Base-by-base conservation (phyloP, 495 filamentous ascomycete genomes). In the Neurospora sp. region DNA sequence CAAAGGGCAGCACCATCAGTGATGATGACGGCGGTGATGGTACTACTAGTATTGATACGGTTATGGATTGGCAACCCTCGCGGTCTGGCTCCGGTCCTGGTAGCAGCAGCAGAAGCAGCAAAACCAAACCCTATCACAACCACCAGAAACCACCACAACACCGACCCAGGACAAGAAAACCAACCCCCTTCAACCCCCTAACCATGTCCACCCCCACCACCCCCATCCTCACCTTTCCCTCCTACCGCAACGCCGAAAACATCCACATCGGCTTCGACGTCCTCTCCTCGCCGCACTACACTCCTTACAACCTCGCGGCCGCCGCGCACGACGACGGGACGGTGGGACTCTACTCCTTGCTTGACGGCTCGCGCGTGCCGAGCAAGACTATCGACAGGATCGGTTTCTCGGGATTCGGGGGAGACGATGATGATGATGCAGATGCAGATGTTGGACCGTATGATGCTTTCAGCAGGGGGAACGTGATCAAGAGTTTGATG, bases 271-370 rank as follows among this genome's bases (percentile, higher is more conserved):
- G 84, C 12, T 71, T 85, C 14, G 83, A 82, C 39, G 76, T 82
- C 12, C 75, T 80, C n/a, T 35, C 70, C 8, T 69, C 68, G 3
- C 75, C 79, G 0, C 71, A 71, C 0, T 72, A 71, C 70, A 71
- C 73, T 16, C 38, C 65, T 1, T 16, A 45, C 16, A 83, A 82
- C 12, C 9, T 83, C 12, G 81, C 83, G 9, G 83, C 83, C 3
- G 81, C 83, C 0, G 81, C 83, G 1, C 83, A 86, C 40, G 82
- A 82, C 69, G 81, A 83, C 44, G 79, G 76, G 16, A 79, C 70
- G 6, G 78, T 86, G 0, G 80, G 69, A n/a, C 70, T 86, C 37
- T 85, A 82, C 73, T 83, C 83, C 14, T 76, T 82, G 35, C 71
- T 71, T 8, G 79, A 76, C 37, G 84, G 84, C 31, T 42, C 69